Percentiles rank a stretch among this genome's conserved stretches.
Evolutionary conservation across 805 yeast species (phyloP).

Genomic region (Yarrowia osloensis): DNA sequence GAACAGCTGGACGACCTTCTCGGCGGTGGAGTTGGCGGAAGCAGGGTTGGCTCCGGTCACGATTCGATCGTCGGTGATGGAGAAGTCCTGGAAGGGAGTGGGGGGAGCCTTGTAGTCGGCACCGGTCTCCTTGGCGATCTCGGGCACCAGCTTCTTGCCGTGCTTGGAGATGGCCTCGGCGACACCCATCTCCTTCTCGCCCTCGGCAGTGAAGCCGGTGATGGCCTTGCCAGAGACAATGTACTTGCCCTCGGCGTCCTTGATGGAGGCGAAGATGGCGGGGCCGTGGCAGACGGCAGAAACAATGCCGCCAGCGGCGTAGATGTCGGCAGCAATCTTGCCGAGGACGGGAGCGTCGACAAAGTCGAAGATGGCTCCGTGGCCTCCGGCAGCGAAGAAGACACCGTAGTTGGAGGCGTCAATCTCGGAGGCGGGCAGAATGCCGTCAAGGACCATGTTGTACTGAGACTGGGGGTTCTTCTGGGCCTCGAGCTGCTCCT

Average conservation of each 20-base stretch:
- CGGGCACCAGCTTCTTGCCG: slow-evolving; percentile 44
- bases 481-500: slow-evolving; percentile 48
- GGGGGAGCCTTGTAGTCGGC: slow-evolving; percentile 52
- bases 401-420: slow-evolving; percentile 53
- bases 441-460: slow-evolving; percentile 44
- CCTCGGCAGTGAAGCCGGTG: slow-evolving; percentile 63
- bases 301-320: slow-evolving; percentile 55
- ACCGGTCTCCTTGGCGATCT: slow-evolving; percentile 46
- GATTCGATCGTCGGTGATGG: slow-evolving; percentile 57
- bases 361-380: slow-evolving; percentile 61
- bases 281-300: slow-evolving; percentile 73
- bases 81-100: slow-evolving; percentile 55
- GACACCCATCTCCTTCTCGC: slow-evolving; percentile 48
- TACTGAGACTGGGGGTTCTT: slow-evolving; percentile 48
- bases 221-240: slow-evolving; percentile 55
- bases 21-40: slow-evolving; percentile 54
- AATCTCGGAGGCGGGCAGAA: slow-evolving; percentile 34
- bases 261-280: slow-evolving; percentile 54
- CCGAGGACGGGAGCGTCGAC: slow-evolving; percentile 54
- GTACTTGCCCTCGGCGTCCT: slow-evolving; percentile 47
- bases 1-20: slow-evolving; percentile 28
- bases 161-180: neutral
- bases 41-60: slow-evolving; percentile 71
- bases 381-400: slow-evolving; percentile 68
- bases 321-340: slow-evolving; percentile 50